Percentiles rank a stretch among this genome's conserved stretches.
Evolutionary conservation across 139 green algal genomes (phyloP).

Genomic region (Gonium pectorale): DNA sequence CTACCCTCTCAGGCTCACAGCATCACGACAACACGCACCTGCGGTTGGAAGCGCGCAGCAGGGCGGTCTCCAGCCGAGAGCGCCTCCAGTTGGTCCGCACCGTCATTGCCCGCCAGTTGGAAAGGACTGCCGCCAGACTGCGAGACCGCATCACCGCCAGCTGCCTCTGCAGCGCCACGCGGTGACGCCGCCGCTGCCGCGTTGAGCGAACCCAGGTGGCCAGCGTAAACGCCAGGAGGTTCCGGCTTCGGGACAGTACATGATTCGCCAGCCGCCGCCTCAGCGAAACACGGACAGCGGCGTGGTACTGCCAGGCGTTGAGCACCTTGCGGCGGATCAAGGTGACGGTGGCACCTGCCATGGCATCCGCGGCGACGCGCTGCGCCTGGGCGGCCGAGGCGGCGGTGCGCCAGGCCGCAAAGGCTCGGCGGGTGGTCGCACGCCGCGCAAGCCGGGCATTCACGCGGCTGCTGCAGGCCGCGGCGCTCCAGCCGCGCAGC

Average conservation of each 20-base stretch:
- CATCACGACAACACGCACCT: no score
- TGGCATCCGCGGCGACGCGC: background rate
- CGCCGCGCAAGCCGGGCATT: background rate
- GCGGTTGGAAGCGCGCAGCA: background rate
- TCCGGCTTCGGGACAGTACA: background rate
- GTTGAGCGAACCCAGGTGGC: background rate
- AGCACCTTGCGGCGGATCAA: background rate
- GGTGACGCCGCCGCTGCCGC: background rate
- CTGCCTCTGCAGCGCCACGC: background rate
- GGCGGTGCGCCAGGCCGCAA: background rate
- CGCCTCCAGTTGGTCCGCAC: background rate
- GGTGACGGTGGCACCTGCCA: background rate
- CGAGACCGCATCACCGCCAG: background rate
- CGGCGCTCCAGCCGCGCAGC: background rate
- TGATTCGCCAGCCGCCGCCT: background rate
- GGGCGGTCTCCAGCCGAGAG: background rate
- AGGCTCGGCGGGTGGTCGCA: background rate
- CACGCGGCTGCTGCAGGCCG: constrained; percentile 1
- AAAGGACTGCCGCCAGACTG: background rate
- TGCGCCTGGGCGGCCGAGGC: background rate
- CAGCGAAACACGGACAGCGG: background rate
- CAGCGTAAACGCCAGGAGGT: constrained; percentile 8
- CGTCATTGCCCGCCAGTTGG: background rate
- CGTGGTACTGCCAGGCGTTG: background rate
- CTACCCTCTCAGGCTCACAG: no score